Conservation (phyloP, 805 yeast genomes). For the Candida bentonensis region DNA sequence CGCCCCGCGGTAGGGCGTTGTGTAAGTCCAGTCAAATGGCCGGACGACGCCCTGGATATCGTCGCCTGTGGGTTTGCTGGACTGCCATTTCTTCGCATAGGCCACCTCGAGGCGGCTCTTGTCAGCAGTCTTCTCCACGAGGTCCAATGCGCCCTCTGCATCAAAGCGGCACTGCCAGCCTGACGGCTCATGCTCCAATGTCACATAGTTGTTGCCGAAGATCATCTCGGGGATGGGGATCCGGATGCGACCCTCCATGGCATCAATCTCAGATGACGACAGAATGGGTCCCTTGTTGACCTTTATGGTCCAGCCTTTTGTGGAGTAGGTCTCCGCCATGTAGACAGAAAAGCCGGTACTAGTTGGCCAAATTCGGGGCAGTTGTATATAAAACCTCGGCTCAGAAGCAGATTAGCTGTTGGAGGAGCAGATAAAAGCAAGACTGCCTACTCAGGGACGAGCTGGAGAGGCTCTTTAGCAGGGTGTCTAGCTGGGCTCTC, state of each 20-base stretch:
- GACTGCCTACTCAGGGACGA: too few species aligned
- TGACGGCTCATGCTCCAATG: slow-evolving; percentile 28
- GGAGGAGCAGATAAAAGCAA: too few species aligned
- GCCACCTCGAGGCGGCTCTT: slow-evolving; percentile 53
- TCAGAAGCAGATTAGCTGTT: too few species aligned
- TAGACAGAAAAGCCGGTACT: too few species aligned
- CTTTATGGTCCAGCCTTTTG: slow-evolving; percentile 52
- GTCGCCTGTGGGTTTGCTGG: slow-evolving; percentile 24
- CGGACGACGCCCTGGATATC: slow-evolving; percentile 48
- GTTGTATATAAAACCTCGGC: too few species aligned
- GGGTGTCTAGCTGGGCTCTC: too few species aligned
- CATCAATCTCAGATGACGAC: slow-evolving; percentile 59
- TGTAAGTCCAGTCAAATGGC: slow-evolving; percentile 95
- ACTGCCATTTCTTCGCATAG: slow-evolving; percentile 75
- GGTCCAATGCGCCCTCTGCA: slow-evolving; percentile 59
- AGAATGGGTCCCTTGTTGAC: slow-evolving; percentile 67
- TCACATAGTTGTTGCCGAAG: slow-evolving; percentile 69
- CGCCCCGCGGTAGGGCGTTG: slow-evolving; percentile 60
- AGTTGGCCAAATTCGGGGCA: too few species aligned
- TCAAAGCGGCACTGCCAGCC: slow-evolving; percentile 48
- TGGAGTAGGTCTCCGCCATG: background rate
- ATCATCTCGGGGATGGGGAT: slow-evolving; percentile 96
- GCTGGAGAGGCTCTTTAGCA: too few species aligned
- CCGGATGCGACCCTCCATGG: slow-evolving; percentile 41
- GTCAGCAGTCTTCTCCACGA: slow-evolving; percentile 40